Conservation (phyloP, 306 rosid genomes). For the Medicago truncatula region MtrunA17r5.0-ANR NC_053048.1:46996501-46997000, state of each 20-base stretch:
- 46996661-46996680: conserved; percentile 7
- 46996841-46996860: not conserved
- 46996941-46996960: not conserved
- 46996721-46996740: conserved; percentile 3
- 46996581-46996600: conserved; percentile 12
- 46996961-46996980: conserved; percentile 7
- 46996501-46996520: conserved; percentile 26
- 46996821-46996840: not conserved
- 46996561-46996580: conserved; percentile 15
- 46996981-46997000: conserved; percentile 14
- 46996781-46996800: not conserved
- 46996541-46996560: conserved; percentile 21
- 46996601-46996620: conserved; percentile 4
- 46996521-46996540: conserved; percentile 24
- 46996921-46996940: not conserved
- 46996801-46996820: not conserved
- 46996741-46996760: not conserved
- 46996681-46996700: not conserved
- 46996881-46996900: not conserved
- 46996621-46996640: not conserved
- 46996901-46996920: not conserved
- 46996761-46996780: not conserved
- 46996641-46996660: conserved; percentile 9
- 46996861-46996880: not conserved
- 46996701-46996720: not conserved